Evolutionary conservation across 169 alveolate genomes (phyloP), one percentile per base, ranked within the genome.

Genomic region (Plasmodium fragile): DNA sequence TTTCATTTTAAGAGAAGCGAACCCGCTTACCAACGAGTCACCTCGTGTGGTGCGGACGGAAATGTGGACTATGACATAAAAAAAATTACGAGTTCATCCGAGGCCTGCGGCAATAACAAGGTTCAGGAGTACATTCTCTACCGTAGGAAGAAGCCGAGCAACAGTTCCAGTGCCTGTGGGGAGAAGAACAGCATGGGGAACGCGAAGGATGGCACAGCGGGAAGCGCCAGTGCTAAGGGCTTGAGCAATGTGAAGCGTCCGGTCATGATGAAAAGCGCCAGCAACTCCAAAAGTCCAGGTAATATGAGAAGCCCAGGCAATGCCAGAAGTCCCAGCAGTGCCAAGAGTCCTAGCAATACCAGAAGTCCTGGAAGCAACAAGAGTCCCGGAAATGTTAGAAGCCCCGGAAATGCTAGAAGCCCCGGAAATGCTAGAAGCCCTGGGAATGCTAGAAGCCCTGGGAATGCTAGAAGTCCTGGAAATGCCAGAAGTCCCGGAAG

Each of bases 121-220:
- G 93, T 85, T 1, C 93, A 85, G 41, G 93, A 85, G 70, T 85
- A 85, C 28, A 90, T 81, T 25, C 32, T 90, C 53, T 90, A 82
- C 55, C 36, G 94, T 25, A 77, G 90, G 41, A 82, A 82, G 43
- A 78, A 72, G 43, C 32, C 85, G 6, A 43, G 79, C 45, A 77
- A 43, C 39, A 69, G 53, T 43, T 53, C 78, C 25, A 30, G 78
- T 30, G 77, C 10, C 25, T 34, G 25, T 36, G 77, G 45, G 11
- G 55, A 43, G 22, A 84, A 49, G 45, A 78, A 11, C 30, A 69
- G 2, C 43, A 7, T n/a, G 30, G 43, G 73, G 28, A 70, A 10
- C 18, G 10, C 52, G 16, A 80, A 43, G 52, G 45, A 2, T 45
- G 18, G 65, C 1, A 53, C 65, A 13, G 13, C 3, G 45, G 49